Conservation (phyloP, 306 rosid species). For the Datisca glomerata region DNA sequence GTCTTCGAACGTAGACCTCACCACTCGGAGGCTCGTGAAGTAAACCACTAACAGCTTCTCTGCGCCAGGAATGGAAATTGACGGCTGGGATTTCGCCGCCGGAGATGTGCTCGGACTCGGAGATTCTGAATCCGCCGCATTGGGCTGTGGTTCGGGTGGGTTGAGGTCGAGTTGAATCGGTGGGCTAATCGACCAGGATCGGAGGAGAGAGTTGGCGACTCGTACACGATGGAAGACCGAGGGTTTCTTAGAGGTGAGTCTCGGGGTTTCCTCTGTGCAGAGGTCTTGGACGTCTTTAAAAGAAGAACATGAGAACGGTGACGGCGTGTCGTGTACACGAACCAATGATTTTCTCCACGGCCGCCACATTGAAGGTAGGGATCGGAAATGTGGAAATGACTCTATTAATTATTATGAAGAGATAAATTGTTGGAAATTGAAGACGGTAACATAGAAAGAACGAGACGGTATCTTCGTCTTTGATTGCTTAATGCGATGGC, state of each 20-base stretch:
- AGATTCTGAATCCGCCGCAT: neutral
- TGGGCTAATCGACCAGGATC: no score
- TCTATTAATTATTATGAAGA: no score
- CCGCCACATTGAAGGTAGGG: neutral
- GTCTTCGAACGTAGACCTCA: constrained; percentile 63
- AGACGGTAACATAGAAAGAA: no score
- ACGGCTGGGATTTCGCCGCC: no score
- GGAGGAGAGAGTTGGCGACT: neutral
- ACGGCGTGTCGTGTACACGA: neutral
- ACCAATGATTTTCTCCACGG: neutral
- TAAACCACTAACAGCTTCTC: constrained; percentile 27
- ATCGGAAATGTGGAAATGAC: neutral
- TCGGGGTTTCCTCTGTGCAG: neutral
- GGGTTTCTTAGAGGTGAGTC: neutral
- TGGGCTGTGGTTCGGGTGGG: neutral
- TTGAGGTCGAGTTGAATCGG: no score
- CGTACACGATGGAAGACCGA: neutral
- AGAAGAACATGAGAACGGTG: neutral
- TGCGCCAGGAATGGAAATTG: constrained; percentile 30
- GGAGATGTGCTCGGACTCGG: neutral
- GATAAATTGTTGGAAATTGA: no score
- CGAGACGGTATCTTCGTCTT: neutral
- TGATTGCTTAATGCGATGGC: neutral
- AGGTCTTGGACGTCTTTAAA: neutral
- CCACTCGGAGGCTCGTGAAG: constrained; percentile 70